A percentile compares a stretch with the other conserved stretches of the same genome.
Conservation (phyloP, 768 basidiomycete species). For the Agaricus blazei region DNA sequence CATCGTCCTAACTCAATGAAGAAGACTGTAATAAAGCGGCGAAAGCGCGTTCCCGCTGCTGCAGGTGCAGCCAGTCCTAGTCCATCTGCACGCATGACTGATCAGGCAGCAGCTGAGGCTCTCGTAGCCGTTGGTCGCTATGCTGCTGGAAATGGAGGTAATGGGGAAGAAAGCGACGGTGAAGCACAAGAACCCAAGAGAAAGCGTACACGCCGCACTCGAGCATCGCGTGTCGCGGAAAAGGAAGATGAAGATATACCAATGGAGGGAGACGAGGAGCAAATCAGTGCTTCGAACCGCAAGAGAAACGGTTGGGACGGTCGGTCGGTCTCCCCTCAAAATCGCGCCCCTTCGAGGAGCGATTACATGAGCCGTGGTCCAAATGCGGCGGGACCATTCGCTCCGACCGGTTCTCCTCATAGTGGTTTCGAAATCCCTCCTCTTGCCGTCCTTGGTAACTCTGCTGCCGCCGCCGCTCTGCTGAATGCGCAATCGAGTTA, state of each 20-base stretch:
- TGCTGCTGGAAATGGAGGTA: slow-evolving; percentile 26
- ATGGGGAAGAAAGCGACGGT: slow-evolving; percentile 38
- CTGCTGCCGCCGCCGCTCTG: slow-evolving; percentile 23
- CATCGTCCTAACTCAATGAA: slow-evolving; percentile 99
- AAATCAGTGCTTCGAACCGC: slow-evolving; percentile 11
- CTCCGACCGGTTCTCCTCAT: slow-evolving; percentile 13
- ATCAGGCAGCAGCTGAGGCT: slow-evolving; percentile 87
- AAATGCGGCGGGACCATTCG: slow-evolving; percentile 5
- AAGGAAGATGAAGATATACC: slow-evolving; percentile 42
- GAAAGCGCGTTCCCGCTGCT: slow-evolving; percentile 96
- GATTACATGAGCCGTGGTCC: slow-evolving; percentile 8
- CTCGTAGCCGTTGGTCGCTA: slow-evolving; percentile 76
- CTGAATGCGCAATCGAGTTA: slow-evolving; percentile 48
- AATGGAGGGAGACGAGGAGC: slow-evolving; percentile 40
- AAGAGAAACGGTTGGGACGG: slow-evolving; percentile 20
- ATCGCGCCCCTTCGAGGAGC: slow-evolving; percentile 27
- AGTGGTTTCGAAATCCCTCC: slow-evolving; percentile 64
- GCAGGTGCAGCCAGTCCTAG: slow-evolving; percentile 34
- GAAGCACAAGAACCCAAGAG: slow-evolving; percentile 50
- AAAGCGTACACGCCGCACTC: slow-evolving; percentile 47
- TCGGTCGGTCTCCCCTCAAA: slow-evolving; percentile 27
- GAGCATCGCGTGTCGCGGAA: slow-evolving; percentile 16
- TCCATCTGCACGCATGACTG: slow-evolving; percentile 46
- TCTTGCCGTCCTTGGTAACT: slow-evolving; percentile 35
- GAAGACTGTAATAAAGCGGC: slow-evolving; percentile 96